Evolutionary conservation across 139 green algal genomes (phyloP).

Genomic region (Picochlorum sp.): DNA sequence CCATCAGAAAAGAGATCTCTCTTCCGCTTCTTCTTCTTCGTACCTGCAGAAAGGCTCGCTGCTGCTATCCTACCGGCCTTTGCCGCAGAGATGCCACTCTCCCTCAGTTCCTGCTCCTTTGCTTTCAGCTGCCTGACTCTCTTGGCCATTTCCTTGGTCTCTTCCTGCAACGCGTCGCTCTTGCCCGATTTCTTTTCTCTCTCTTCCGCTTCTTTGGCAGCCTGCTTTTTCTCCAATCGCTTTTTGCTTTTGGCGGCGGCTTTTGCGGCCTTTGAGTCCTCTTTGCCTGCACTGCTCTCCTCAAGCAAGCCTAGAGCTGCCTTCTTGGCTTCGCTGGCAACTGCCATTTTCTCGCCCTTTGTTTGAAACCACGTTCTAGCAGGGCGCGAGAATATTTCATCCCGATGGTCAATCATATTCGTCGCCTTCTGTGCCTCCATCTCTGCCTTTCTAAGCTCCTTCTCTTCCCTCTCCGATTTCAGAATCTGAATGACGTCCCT

Average conservation of each 20-base stretch:
- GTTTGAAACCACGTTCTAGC: constrained; percentile 90
- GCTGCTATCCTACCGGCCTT: constrained; percentile 54
- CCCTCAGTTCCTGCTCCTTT: constrained; percentile 35
- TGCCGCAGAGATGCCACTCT: constrained; percentile 46
- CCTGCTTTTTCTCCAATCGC: constrained; percentile 25
- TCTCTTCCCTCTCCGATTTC: constrained; percentile 61
- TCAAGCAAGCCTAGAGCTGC: constrained; percentile 4
- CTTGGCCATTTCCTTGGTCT: constrained; percentile 31
- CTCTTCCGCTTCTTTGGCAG: constrained; percentile 27
- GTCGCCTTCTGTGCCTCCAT: constrained; percentile 85
- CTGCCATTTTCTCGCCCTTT: constrained; percentile 52
- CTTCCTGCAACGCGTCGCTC: constrained; percentile 18
- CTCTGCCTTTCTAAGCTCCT: constrained; percentile 73
- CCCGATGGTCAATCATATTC: constrained; percentile 90
- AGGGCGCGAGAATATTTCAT: constrained; percentile 81
- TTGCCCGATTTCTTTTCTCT: constrained; percentile 24
- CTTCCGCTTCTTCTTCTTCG: constrained; percentile 38
- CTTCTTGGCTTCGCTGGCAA: constrained; percentile 27
- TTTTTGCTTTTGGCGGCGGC: constrained; percentile 18
- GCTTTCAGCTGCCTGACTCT: constrained; percentile 45
- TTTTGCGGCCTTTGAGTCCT: constrained; percentile 13
- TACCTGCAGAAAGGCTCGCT: constrained; percentile 31
- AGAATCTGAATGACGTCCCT: constrained; percentile 24
- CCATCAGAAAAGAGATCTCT: constrained; percentile 23
- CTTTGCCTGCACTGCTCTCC: constrained; percentile 3